Conservation (phyloP, 2,329 filamentous ascomycete genomes). For the Ophiognomonia clavigignenti-juglandacearum region DNA sequence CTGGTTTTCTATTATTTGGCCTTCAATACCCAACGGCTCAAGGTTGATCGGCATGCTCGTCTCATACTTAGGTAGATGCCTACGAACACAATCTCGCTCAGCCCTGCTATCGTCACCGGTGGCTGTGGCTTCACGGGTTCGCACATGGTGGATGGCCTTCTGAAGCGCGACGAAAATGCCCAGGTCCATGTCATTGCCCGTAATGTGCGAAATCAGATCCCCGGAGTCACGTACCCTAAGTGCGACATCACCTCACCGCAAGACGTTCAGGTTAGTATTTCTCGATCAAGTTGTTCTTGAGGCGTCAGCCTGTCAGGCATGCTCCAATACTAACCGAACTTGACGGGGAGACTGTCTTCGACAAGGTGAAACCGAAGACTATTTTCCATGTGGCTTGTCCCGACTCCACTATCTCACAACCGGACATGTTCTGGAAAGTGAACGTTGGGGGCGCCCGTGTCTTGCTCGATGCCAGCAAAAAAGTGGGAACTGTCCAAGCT, state of each 20-base stretch:
- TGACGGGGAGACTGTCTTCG: no score
- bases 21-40: no score
- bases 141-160: constrained; percentile 14
- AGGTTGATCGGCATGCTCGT: no score
- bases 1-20: no score
- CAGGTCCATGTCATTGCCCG: constrained; percentile 16
- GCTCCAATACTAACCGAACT: no score
- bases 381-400: constrained; percentile 18
- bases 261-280: no score
- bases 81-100: no score
- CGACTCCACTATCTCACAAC: constrained; percentile 14
- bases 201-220: constrained; percentile 8
- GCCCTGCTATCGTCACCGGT: constrained; percentile 15
- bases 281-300: constrained; percentile 2
- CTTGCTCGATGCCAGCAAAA: constrained; percentile 13
- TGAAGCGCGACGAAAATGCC: constrained; percentile 8
- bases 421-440: constrained; percentile 15
- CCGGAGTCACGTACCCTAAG: constrained; percentile 14
- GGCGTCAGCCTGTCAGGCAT: no score
- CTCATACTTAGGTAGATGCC: no score
- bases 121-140: constrained; percentile 19
- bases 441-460: constrained; percentile 18
- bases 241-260: constrained; percentile 16
- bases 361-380: constrained; percentile 15
- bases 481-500: constrained; percentile 15